Base-by-base conservation (phyloP, 257 asterid genomes). In the Jasminum sambac region DNA sequence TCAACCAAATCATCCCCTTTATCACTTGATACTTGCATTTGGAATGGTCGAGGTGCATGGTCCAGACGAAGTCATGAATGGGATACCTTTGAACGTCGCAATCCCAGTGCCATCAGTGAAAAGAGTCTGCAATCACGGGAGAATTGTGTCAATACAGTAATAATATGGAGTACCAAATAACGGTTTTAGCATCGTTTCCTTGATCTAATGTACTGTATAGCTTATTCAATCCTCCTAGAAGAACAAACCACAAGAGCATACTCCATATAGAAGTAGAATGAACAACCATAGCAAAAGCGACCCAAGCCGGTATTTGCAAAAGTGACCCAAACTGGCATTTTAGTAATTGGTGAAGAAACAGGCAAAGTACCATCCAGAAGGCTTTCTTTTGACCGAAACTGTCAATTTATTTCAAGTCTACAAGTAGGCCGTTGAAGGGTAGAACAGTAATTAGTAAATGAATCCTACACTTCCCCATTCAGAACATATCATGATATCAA, bases 1-100 rank as follows among this genome's bases (percentile, higher is more conserved):
- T 19, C 61, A 55, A 11, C n/a, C 2, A 55, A 52, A 8, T 52
- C 60, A 19, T 17, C 12, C 26, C 60, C 9, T 19, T 10, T 2
- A 57, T 86, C 83, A 90, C 79, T 90, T 91, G 78, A 95, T 77
- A 82, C 75, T 79, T 26, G 84, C 93, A 5, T 81, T 84, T 64
- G 85, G 84, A 25, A 93, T 79, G 44, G 98, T 82, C 34, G 99
- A 88, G 57, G 84, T 79, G 88, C 96, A 89, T 2, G 99, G 94
- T 21, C 99, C 99, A 36, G 95, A 83, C 37, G 91, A 86, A 40
- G 98, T 95, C 97, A 83, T 91, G 63, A 95, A 95, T 0, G 96
- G 96, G 76, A 82, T 80, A 65, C 95, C 96, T 74, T 91, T 91
- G 86, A 86, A 95, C 14, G 89, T 87, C 5, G 99, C 99, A 5